phyloP scores from a whole-genome alignment of 2,329 filamentous ascomycete species.

The Diaporthe sp. region DNA sequence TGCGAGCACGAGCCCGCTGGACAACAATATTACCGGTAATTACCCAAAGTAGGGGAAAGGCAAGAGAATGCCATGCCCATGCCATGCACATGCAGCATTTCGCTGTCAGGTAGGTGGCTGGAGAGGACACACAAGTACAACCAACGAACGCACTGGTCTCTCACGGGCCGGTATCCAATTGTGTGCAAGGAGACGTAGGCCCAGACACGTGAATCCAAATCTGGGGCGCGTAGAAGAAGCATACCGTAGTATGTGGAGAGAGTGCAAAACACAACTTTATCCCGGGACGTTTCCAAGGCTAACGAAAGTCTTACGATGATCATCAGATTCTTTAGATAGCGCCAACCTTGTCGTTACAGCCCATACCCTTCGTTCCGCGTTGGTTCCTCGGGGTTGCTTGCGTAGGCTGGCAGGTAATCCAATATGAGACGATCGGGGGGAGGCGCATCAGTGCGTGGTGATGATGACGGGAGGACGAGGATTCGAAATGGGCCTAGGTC shows the following conservation, averaged over 20 bases:
- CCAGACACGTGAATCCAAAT: background rate
- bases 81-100: background rate
- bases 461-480: background rate
- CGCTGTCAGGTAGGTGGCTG: background rate
- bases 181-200: background rate
- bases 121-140: background rate
- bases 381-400: background rate
- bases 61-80: too few species aligned
- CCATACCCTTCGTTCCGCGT: background rate
- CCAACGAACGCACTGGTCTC: too few species aligned
- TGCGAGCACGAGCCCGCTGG: background rate
- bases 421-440: conserved; percentile 1
- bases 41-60: too few species aligned
- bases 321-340: conserved; percentile 30
- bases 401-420: background rate
- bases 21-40: background rate
- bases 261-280: background rate
- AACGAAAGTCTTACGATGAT: conserved; percentile 34
- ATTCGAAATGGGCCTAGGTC: background rate
- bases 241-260: background rate
- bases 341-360: conserved; percentile 8
- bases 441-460: conserved; percentile 2
- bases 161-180: background rate
- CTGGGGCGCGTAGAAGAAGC: background rate
- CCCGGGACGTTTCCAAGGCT: background rate